Evolutionary conservation across 495 filamentous ascomycete species (phyloP), one percentile per base, ranked within the genome.

Genomic region (Aspergillus olivimuriae): DNA sequence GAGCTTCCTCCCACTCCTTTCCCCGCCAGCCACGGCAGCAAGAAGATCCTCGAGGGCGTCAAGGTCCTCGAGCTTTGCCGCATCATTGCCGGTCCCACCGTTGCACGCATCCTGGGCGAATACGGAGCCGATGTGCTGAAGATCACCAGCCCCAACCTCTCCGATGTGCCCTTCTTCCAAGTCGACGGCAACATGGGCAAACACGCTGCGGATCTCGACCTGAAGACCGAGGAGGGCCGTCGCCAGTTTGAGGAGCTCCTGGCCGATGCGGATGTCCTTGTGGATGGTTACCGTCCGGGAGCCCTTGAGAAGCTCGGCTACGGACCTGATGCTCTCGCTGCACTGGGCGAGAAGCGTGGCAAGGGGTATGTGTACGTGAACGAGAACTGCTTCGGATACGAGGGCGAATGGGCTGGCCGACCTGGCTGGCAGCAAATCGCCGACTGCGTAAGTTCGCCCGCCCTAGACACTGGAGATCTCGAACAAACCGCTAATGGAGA

Each of bases 151-250:
- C 76, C 81, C 0, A 66, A 72, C 24, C 68, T 87, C 18, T 77
- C 77, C 11, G 84, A 89, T 44, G 84, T 89, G 8, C 83, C 84
- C 0, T 86, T 87, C 68, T 89, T 87, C 69, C 84, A 87, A 57
- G 80, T 89, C 8, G 84, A 87, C 50, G 81, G 81, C 33, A 88
- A 89, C 60, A 78, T 81, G 53, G 82, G 84, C 44, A 88, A 87
- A 57, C 70, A 70, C 37, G 64, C 72, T 15, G 64, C 70, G 5
- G 69, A 74, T 37, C 62, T 88, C 11, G 74, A 87, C 47, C 68
- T 88, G 16, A 78, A 78, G 44, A 65, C 55, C 44, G 53, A 68
- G 1, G 59, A 65, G 23, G 80, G 77, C 44, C 67, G 76, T 1
- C 54, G 58, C 18, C 53, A 62, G n/a, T 84, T 89, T 47, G 73